Evolutionary conservation across 331 rosid species (phyloP), one percentile per base, ranked within the genome.

Genomic region (Malus hybrid): DNA sequence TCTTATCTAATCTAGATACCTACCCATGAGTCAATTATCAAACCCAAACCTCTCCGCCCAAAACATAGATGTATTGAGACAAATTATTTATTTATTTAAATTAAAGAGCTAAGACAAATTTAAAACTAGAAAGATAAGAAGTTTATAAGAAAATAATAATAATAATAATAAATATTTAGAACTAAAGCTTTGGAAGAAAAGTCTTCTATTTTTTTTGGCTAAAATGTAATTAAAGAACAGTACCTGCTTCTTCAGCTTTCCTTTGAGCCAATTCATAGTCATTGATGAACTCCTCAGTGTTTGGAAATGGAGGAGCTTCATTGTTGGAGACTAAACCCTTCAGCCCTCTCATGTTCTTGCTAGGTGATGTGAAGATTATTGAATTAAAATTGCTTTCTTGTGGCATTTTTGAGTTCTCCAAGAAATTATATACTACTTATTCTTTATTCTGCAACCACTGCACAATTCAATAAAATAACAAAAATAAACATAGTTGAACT

Each of bases 241-340:
- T 76, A 95, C 99, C 99, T 85, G 99, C 97, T 89, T 95, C 99
- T 82, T 87, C 98, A 19, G 99, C 98, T 83, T 95, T 95, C 73
- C 99, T 89, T 24, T 92, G 96, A 78, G 99, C 99, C 86, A 92
- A 84, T 70, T 95, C 99, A 79, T 82, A 80, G 71, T 95, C 98
- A 53, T 92, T 86, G 87, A 95, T 84, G 65, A 84, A 80, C 66
- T 95, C 99, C 8, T 92, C 98, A 0, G 80, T 53, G 80, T 73
- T 76, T 33, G 81, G 30, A 77, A 22, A 71, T 63, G 90, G 77
- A 72, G 81, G 76, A 52, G 57, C 57, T 18, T 87, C 93, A 63
- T 76, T 81, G 80, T 67, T 87, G 20, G 86, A 14, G 48, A 85
- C 81, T 63, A 89, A 52, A 76, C 86, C 86, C 79, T 95, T 95